A percentile compares a stretch with the other conserved stretches of the same genome.
phyloP scores from a whole-genome alignment of 805 yeast genomes.

The Ogataea parapolymorpha region DNA sequence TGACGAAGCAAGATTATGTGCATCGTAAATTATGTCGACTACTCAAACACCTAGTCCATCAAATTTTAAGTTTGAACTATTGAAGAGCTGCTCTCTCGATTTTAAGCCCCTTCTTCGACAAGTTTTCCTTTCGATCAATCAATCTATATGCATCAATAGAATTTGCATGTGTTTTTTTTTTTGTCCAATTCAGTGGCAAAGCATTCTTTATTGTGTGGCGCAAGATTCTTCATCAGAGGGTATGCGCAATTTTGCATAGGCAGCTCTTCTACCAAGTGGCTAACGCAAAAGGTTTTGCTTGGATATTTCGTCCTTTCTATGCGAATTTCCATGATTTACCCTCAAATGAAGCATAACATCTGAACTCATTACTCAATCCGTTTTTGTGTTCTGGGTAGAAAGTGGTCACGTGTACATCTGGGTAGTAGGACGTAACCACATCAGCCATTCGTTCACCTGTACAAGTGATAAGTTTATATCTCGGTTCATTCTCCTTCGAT shows the following conservation, averaged over 20 bases:
- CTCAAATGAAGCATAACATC: constrained; percentile 79
- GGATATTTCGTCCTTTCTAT: background rate
- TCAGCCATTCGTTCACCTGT: constrained; percentile 88
- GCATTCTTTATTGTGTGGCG: too few species aligned
- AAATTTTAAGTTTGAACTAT: too few species aligned
- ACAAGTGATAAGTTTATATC: constrained; percentile 61
- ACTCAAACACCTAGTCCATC: too few species aligned
- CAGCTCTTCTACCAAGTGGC: too few species aligned
- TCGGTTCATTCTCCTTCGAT: constrained; percentile 39
- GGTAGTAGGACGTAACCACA: constrained; percentile 58
- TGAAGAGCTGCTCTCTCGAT: background rate
- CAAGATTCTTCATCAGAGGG: too few species aligned
- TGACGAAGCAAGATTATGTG: constrained; percentile 34
- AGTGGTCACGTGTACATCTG: constrained; percentile 59
- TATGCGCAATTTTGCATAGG: too few species aligned
- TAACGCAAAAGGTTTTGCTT: too few species aligned
- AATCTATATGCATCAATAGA: background rate
- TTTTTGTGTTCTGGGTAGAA: constrained; percentile 79
- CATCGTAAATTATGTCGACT: constrained; percentile 16
- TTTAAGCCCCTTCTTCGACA: too few species aligned
- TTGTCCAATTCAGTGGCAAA: background rate
- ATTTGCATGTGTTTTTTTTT: constrained; percentile 5
- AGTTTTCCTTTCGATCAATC: background rate
- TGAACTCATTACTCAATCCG: constrained; percentile 83
- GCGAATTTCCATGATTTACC: constrained; percentile 61